Base-by-base conservation (phyloP, 768 basidiomycete species). In the Crucibulum laeve region DNA sequence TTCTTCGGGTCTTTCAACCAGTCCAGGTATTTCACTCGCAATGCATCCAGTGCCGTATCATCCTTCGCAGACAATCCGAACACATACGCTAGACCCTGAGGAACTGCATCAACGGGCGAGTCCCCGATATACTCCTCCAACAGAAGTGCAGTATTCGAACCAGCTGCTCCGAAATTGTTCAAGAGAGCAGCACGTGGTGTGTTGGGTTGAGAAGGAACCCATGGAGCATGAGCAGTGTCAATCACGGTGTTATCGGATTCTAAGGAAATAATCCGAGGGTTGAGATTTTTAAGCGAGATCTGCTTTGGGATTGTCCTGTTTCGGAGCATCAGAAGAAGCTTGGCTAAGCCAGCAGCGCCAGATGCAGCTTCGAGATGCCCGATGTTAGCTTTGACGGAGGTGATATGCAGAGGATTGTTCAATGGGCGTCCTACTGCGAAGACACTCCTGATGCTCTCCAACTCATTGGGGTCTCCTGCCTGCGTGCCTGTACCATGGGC, bases 311-410 rank as follows among this genome's bases (percentile, higher is more conserved):
- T 82, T 5, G 54, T 53, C 17, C 62, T 58, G 26, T 82, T 67
- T 19, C 61, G 68, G 25, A 88, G 48, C 87, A 88, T 87, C 38
- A 88, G 63, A 22, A 88, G 57, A 33, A 87, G 62, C 46, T 89
- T 89, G 4, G 79, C 83, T 4, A 89, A 70, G 14, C 84, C 76
- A 5, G 82, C 80, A 4, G 80, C 76, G 1, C 87, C 86, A 8
- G 85, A 87, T 8, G 86, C 85, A 1, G 84, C 83, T 55, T 87
- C 87, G 3, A 83, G 64, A 54, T 89, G 87, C 0, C 87, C 86
- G 18, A 87, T 76, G 53, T 87, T 87, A 6, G 76, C 81, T 50
- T 87, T 87, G 50, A 87, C 65, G 3, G 82, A 84, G 5, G 81
- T 80, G 18, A 88, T 60, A 51, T 85, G 74, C 15, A 89, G 74